Base-by-base conservation (phyloP, 345 rosid species). In the Euclidium syriacum region DNA sequence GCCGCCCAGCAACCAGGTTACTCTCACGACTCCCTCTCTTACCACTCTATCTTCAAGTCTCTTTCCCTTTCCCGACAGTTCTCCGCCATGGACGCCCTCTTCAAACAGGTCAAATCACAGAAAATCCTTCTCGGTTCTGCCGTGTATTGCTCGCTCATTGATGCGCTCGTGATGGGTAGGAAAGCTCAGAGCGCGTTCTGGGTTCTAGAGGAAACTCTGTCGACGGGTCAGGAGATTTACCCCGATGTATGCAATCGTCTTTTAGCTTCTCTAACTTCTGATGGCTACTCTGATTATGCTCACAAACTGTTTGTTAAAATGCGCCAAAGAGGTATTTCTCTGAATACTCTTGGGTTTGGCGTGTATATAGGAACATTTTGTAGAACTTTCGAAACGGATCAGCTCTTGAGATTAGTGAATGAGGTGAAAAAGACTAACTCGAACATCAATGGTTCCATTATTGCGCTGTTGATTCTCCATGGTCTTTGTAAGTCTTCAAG, bases 1-100 rank as follows among this genome's bases (percentile, higher is more conserved):
- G 85, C 92, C 4, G 75, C 92, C 17, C 90, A 89, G 73, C 95
- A 88, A 47, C 95, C 98, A 8, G 81, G 83, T 39, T 91, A 80
- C 72, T 25, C 77, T 6, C 98, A 91, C 68, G 82, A 76, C 41
- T 70, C 90, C 0, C 14, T 79, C 53, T 78, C 91, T 10, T 91
- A 86, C 62, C 79, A 78, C n/a, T 83, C 98, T 10, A 50, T 91
- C 59, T 71, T 91, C 64, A 88, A 79, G 47, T 83, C 86, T 26
- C 91, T 88, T 26, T 88, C 84, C 4, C 64, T 71, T 29, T 80
- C 94, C 70, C 83, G 87, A 35, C 90, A 85, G 57, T 77, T 77
- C 69, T 78, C 64, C 49, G 67, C 90, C 55, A 73, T 83, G 9
- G 89, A 80, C 22, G 50, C 64, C 2, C 70, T 92, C 33, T 72